Percentiles rank a stretch among this genome's conserved stretches.
Evolutionary conservation across 2,329 filamentous ascomycete species (phyloP).

Genomic region (Orbilia javanica): DNA sequence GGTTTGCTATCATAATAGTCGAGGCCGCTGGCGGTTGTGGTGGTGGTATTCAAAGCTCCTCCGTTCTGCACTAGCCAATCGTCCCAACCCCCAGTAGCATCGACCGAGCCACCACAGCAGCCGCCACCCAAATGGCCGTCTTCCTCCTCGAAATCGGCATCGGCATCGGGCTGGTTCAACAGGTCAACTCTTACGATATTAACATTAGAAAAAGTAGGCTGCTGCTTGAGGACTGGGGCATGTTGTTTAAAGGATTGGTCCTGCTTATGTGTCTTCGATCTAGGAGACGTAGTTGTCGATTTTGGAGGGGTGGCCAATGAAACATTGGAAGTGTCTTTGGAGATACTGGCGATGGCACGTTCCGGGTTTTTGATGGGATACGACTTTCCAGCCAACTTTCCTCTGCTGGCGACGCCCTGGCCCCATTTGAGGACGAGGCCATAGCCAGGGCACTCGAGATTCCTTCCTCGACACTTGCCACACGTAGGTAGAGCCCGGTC

Average conservation of each 20-base stretch:
- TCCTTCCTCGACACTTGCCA: constrained; percentile 54
- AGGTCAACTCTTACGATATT: constrained; percentile 51
- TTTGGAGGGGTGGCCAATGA: constrained; percentile 45
- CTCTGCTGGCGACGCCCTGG: constrained; percentile 58
- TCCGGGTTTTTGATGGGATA: constrained; percentile 55
- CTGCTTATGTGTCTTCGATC: constrained; percentile 39
- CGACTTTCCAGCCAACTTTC: constrained; percentile 54
- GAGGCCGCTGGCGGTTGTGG: constrained; percentile 30
- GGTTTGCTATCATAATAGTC: constrained; percentile 51
- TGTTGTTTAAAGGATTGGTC: constrained; percentile 50
- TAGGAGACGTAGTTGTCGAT: constrained; percentile 49
- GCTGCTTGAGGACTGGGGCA: constrained; percentile 39
- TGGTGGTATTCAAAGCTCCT: constrained; percentile 26
- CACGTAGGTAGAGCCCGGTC: constrained; percentile 51
- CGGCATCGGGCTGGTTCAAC: constrained; percentile 42
- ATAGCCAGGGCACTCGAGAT: constrained; percentile 58
- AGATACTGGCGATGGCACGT: constrained; percentile 45
- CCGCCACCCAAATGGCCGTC: constrained; percentile 45
- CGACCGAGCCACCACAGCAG: constrained; percentile 36
- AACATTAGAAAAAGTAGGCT: constrained; percentile 49
- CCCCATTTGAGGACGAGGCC: constrained; percentile 57
- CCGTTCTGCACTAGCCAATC: constrained; percentile 50
- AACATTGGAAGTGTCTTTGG: constrained; percentile 40
- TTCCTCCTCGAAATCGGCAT: constrained; percentile 53
- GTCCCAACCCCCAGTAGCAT: constrained; percentile 40